Percentiles rank a stretch among this genome's conserved stretches.
phyloP scores from a whole-genome alignment of 352 stramenopile species.

The Phytophthora ramorum region DNA sequence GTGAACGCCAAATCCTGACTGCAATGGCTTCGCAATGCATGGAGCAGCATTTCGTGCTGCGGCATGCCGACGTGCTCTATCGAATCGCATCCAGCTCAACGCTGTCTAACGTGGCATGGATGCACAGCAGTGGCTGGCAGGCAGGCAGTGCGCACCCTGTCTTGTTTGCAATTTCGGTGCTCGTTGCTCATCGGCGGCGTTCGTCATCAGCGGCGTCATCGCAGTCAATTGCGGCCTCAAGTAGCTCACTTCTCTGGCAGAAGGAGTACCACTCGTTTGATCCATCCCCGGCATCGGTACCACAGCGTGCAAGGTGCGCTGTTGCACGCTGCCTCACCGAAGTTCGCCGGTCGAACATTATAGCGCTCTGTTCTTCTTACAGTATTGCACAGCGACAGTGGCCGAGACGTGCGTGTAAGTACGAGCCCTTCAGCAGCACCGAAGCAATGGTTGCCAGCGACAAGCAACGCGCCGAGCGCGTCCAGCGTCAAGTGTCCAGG shows the following conservation, averaged over 20 bases:
- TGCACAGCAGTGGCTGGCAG: background rate
- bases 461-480: constrained; percentile 4
- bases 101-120: constrained; percentile 1
- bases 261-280: constrained; percentile 24
- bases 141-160: background rate
- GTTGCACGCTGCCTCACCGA: background rate
- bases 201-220: constrained; percentile 1
- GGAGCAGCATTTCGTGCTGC: background rate
- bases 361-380: background rate
- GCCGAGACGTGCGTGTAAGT: background rate
- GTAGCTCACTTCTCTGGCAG: constrained; percentile 19
- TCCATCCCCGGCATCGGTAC: constrained; percentile 10
- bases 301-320: too few relatives aligned
- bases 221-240: background rate
- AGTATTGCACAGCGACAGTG: background rate
- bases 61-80: background rate
- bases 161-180: constrained; percentile 39
- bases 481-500: constrained; percentile 3
- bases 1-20: background rate
- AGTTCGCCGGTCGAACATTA: background rate
- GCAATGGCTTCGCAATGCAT: constrained; percentile 13
- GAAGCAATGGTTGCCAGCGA: background rate
- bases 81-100: constrained; percentile 16
- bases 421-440: too few relatives aligned
- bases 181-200: constrained; percentile 3